These are phyloP conservation scores for Trichoderma oligosporum DNA, from an alignment of 2,329 filamentous ascomycete species.

Conservation along the genomic window DNA sequence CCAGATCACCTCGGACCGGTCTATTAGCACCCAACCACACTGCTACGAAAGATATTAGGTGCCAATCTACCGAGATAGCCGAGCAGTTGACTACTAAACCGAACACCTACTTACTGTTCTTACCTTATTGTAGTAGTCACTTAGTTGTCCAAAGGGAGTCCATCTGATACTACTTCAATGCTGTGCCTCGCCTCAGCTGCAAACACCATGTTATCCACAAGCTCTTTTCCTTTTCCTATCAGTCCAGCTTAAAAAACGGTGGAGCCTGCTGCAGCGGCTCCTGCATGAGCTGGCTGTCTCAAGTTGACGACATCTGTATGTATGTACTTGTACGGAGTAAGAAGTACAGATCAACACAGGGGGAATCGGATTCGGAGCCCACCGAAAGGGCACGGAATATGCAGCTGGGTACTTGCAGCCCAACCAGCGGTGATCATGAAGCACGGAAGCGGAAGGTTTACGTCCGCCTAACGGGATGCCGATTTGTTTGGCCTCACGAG, in stretches of 20 bases:
- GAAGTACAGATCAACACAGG: conserved; percentile 1
- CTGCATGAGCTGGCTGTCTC: not conserved
- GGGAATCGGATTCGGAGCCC: not conserved
- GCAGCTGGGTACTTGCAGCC: conserved; percentile 11
- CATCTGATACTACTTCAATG: not conserved
- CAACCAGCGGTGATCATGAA: not conserved
- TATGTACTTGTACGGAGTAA: not conserved
- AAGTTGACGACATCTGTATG: not conserved
- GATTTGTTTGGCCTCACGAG: too few relatives aligned
- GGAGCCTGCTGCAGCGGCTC: not conserved
- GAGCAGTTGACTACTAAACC: too few relatives aligned
- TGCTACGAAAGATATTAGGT: not conserved
- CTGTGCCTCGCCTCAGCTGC: not conserved
- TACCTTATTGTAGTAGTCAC: not conserved
- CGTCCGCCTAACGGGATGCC: not conserved
- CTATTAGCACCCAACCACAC: not conserved
- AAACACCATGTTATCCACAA: not conserved
- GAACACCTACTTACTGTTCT: too few relatives aligned
- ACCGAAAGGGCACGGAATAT: not conserved
- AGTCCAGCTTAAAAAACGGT: not conserved
- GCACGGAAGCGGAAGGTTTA: not conserved
- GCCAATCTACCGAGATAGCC: not conserved
- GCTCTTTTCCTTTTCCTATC: not conserved
- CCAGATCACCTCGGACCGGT: not conserved
- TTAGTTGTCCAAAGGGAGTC: not conserved